Evolutionary conservation across 371 early-diverging fungal genomes (phyloP).

Genomic region (Fennellomyces sp.): DNA sequence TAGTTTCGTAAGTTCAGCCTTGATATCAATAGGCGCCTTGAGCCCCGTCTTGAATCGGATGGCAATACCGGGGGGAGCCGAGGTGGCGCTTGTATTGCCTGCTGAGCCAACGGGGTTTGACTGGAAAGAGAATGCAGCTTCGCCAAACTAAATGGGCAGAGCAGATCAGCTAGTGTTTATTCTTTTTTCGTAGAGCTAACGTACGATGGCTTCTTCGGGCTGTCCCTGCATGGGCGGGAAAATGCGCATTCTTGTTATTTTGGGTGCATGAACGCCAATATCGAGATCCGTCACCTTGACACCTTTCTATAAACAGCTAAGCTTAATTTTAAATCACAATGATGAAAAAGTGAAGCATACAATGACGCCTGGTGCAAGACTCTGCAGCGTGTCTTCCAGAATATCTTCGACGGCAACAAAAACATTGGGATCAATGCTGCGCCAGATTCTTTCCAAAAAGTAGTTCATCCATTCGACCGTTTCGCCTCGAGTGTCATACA

Average conservation of each 20-base stretch:
- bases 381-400: constrained; percentile 24
- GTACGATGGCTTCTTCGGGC: constrained; percentile 27
- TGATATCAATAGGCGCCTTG: constrained; percentile 32
- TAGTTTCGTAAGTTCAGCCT: constrained; percentile 28
- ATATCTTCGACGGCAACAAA: constrained; percentile 29
- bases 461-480: constrained; percentile 35
- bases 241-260: constrained; percentile 19
- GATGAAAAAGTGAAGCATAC: constrained; percentile 9
- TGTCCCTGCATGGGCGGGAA: constrained; percentile 23
- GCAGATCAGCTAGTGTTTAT: not conserved
- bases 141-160: constrained; percentile 25
- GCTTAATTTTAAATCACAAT: not conserved
- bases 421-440: constrained; percentile 31
- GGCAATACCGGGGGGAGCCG: constrained; percentile 30
- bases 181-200: not conserved
- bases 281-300: constrained; percentile 34
- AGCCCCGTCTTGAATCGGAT: constrained; percentile 40
- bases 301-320: constrained; percentile 13
- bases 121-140: constrained; percentile 28
- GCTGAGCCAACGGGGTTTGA: constrained; percentile 16
- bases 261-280: constrained; percentile 32
- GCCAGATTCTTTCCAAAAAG: constrained; percentile 28
- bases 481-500: constrained; percentile 23
- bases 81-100: not conserved
- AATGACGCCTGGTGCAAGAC: constrained; percentile 23